These are phyloP conservation scores for Fraxinus albicans DNA, from an alignment of 305 asterid species.

Conservation along the genomic window DNA sequence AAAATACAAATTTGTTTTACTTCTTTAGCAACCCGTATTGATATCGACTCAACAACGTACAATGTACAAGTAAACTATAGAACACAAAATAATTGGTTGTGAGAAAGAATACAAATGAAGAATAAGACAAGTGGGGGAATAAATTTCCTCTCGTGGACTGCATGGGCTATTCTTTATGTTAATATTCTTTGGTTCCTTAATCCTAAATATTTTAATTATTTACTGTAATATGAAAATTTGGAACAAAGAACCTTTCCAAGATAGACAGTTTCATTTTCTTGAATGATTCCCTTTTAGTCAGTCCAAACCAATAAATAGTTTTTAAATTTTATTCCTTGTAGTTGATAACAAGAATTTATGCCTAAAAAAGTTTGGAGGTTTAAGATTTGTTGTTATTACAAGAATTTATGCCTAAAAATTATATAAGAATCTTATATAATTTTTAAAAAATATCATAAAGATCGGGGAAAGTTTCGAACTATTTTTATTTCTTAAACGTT, in stretches of 20 bases:
- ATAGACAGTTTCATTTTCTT: constrained; percentile 17
- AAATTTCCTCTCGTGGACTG: constrained; percentile 42
- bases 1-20: not conserved
- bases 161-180: constrained; percentile 30
- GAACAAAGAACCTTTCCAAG: not conserved
- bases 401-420: not conserved
- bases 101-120: constrained; percentile 26
- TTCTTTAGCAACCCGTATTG: not conserved
- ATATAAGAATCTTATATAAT: not conserved
- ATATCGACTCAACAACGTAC: not conserved
- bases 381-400: not conserved
- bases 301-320: constrained; percentile 24
- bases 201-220: not conserved
- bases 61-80: not conserved
- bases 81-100: not conserved
- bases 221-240: not conserved
- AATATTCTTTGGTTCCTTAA: not conserved
- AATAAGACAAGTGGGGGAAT: constrained; percentile 42
- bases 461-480: not conserved
- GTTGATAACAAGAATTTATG: not conserved
- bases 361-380: not conserved
- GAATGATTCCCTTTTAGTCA: constrained; percentile 21
- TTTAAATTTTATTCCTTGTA: not conserved
- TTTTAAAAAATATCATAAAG: not conserved
- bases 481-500: not conserved